phyloP scores from a whole-genome alignment of 495 filamentous ascomycete species.

The Pyrenopolyporus hunteri region DNA sequence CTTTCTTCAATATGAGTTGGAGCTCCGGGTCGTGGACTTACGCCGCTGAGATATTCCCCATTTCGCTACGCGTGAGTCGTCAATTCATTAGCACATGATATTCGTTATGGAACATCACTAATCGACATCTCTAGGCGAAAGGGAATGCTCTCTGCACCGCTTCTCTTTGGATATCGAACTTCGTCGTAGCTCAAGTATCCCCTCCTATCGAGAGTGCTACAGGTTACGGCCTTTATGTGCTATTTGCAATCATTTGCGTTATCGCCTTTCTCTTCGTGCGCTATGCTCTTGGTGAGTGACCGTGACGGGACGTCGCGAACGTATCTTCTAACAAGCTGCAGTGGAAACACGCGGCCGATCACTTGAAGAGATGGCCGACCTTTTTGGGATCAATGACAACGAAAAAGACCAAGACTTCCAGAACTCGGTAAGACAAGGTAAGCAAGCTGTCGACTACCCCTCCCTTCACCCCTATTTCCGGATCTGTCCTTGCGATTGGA shows the following conservation, averaged over 20 bases:
- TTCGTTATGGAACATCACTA: neutral
- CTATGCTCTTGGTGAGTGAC: conserved; percentile 31
- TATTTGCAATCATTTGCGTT: conserved; percentile 37
- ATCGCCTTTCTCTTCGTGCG: conserved; percentile 40
- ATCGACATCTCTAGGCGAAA: conserved; percentile 29
- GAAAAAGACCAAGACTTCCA: conserved; percentile 7
- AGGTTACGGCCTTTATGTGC: conserved; percentile 39
- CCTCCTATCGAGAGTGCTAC: conserved; percentile 38
- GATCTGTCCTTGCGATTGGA: neutral
- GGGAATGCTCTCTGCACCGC: conserved; percentile 41
- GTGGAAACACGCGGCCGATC: conserved; percentile 27
- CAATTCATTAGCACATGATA: neutral
- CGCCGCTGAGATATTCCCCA: conserved; percentile 40
- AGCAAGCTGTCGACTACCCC: neutral
- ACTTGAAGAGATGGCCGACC: conserved; percentile 31
- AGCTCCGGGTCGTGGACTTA: conserved; percentile 40
- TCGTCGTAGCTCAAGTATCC: conserved; percentile 37
- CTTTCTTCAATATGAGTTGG: conserved; percentile 42
- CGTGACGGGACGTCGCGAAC: neutral
- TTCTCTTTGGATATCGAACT: conserved; percentile 41
- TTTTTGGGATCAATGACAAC: conserved; percentile 16
- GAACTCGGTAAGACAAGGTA: conserved; percentile 23
- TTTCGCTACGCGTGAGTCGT: conserved; percentile 21
- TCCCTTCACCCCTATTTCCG: neutral
- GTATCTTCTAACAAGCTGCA: conserved; percentile 8